Percentiles rank a stretch among this genome's conserved stretches.
These are phyloP conservation scores for Aspergillus cristatus DNA, from an alignment of 495 filamentous ascomycete species.

Conservation along the genomic window DNA sequence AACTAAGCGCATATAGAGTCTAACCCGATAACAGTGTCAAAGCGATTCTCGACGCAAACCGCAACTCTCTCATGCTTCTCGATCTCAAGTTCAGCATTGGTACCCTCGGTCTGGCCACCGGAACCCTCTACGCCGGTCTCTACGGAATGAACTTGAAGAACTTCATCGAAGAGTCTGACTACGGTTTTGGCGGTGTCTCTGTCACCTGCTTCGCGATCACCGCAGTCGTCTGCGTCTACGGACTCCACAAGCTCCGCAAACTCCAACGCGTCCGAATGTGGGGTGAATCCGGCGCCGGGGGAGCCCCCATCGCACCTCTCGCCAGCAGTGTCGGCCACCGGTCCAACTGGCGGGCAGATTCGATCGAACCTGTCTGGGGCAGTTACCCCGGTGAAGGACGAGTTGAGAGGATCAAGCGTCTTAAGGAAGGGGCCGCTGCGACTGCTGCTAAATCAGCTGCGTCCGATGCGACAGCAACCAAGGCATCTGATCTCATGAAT, in stretches of 20 bases:
- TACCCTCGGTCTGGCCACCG: constrained; percentile 82
- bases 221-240: constrained; percentile 66
- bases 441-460: constrained; percentile 14
- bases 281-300: constrained; percentile 38
- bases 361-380: constrained; percentile 37
- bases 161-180: constrained; percentile 92
- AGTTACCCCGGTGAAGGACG: constrained; percentile 38
- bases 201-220: constrained; percentile 62
- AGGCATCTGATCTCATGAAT: not conserved
- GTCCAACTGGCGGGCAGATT: constrained; percentile 38
- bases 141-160: constrained; percentile 99
- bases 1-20: not conserved
- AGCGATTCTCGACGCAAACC: constrained; percentile 93
- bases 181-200: constrained; percentile 74
- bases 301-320: constrained; percentile 21
- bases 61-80: constrained; percentile 95
- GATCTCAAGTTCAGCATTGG: constrained; percentile 95
- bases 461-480: constrained; percentile 2
- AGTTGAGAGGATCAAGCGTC: constrained; percentile 31
- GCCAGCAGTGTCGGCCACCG: constrained; percentile 15
- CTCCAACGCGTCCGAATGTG: constrained; percentile 91
- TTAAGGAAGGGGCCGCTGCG: constrained; percentile 27
- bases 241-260: constrained; percentile 69
- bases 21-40: constrained; percentile 55
- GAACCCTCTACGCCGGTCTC: constrained; percentile 89